phyloP scores from a whole-genome alignment of 1,284 basidiomycete genomes.

The Wallemia mellicola region DNA sequence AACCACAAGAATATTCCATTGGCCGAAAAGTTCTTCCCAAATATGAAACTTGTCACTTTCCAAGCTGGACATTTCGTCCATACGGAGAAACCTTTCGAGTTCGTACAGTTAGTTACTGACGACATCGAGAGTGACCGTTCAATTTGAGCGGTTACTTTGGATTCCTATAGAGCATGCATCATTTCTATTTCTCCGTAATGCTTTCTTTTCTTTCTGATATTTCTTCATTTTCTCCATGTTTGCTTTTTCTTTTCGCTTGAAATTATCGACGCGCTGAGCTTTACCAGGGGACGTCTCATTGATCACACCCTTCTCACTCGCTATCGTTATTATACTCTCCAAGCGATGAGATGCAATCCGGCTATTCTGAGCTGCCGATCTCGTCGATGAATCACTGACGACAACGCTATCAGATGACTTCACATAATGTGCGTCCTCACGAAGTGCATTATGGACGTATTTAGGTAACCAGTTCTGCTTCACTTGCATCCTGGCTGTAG shows the following conservation, averaged over 20 bases:
- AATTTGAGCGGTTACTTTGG: too few relatives aligned
- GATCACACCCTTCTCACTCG: neutral
- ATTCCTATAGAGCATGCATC: too few relatives aligned
- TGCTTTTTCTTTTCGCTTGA: neutral
- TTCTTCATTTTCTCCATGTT: neutral
- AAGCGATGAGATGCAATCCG: neutral
- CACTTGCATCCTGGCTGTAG: neutral
- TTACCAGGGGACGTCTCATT: neutral
- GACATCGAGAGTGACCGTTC: constrained; percentile 3
- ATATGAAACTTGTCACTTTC: constrained; percentile 24
- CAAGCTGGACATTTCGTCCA: constrained; percentile 36
- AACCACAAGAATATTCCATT: constrained; percentile 31
- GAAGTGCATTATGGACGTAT: neutral
- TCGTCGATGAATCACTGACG: neutral
- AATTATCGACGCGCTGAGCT: neutral
- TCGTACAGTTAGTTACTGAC: constrained; percentile 5
- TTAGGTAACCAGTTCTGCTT: neutral
- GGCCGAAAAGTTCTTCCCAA: constrained; percentile 35
- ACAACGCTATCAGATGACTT: neutral
- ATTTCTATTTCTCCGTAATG: too few relatives aligned
- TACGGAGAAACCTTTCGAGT: constrained; percentile 19
- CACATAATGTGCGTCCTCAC: neutral
- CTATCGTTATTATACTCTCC: neutral
- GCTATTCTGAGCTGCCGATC: neutral
- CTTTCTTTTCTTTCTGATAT: neutral